Evolutionary conservation across 2,329 filamentous ascomycete species (phyloP), one percentile per base, ranked within the genome.

Genomic region (Madurella mycetomatis): DNA sequence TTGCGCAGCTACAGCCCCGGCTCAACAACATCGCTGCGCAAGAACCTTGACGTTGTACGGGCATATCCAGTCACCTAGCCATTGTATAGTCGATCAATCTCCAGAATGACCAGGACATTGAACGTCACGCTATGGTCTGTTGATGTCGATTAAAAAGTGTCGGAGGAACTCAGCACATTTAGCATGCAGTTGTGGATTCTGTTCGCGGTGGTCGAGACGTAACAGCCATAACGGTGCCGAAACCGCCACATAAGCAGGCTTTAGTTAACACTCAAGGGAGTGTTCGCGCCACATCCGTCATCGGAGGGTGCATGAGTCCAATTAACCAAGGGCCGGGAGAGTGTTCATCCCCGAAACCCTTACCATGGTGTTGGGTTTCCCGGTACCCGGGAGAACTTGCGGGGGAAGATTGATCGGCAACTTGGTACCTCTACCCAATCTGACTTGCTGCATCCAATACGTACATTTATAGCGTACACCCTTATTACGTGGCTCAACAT

Each of bases 21-120:
- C 60, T 76, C 34, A 68, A 73, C 41, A 69, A 67, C 39, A 73
- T 75, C 41, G 64, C 65, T 13, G 67, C 73, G 49, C 72, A 75
- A 42, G 72, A 74, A 52, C 70, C 72, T 42, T 73, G 51, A 60
- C n/a, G 17, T 12, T 30, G n/a, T 40, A 2, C 16, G 19, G 5
- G 4, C 5, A 12, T 30, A 13, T 17, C 9, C 5, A 25, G 1
- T 40, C 40, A 8, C 3, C 25, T 25, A 25, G 40, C 8, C 25
- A 15, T 25, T 31, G 18, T 2, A 31, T 15, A 19, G 42, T 9
- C 19, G 7, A 4, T n/a, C 3, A 25, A 25, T 25, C 25, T 25
- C 25, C 7, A 25, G 25, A 25, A 4, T 25, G 7, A 7, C 3
- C 25, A 25, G 4, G 25, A 25, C 25, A 25, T 25, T 7, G 25